Percentiles rank a stretch among this genome's conserved stretches.
Conservation (phyloP, 1,139 yeast genomes). For the Candida sojae region DNA sequence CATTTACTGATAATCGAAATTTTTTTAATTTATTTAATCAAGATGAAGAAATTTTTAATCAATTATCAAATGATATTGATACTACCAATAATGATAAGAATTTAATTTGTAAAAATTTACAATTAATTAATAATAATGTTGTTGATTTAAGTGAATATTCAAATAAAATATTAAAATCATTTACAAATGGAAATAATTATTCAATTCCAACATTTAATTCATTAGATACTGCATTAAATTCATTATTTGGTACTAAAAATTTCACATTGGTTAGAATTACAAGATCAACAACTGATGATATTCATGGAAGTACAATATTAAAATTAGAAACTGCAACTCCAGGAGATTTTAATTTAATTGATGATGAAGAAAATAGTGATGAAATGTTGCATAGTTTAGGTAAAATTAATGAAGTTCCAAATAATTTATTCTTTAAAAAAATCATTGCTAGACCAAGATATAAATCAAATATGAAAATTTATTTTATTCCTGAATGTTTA, state of each 20-base stretch:
- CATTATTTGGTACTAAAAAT: conserved; percentile 40
- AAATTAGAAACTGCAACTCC: conserved; percentile 58
- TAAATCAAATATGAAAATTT: conserved; percentile 52
- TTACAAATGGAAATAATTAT: conserved; percentile 4
- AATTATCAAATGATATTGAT: background rate
- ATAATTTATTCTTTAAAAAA: conserved; percentile 46
- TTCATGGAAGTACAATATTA: conserved; percentile 50
- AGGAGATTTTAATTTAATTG: conserved; percentile 52
- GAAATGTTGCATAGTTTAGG: conserved; percentile 46
- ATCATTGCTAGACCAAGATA: conserved; percentile 54
- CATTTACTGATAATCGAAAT: conserved; percentile 23
- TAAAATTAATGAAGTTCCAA: conserved; percentile 39
- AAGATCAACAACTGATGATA: conserved; percentile 53
- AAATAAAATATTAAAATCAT: conserved; percentile 32
- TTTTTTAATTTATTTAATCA: conserved; percentile 12
- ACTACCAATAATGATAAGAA: conserved; percentile 7
- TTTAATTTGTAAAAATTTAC: conserved; percentile 26
- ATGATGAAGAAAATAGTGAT: conserved; percentile 46
- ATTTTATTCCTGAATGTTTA: conserved; percentile 34
- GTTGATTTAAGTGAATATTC: conserved; percentile 39
- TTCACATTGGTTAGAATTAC: conserved; percentile 54
- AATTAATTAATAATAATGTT: conserved; percentile 38
- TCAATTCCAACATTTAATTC: conserved; percentile 42
- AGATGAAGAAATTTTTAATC: conserved; percentile 2
- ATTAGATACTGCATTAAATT: conserved; percentile 47